Evolutionary conservation across 2,329 filamentous ascomycete genomes (phyloP).

Genomic region (Colletotrichum abscissum): DNA sequence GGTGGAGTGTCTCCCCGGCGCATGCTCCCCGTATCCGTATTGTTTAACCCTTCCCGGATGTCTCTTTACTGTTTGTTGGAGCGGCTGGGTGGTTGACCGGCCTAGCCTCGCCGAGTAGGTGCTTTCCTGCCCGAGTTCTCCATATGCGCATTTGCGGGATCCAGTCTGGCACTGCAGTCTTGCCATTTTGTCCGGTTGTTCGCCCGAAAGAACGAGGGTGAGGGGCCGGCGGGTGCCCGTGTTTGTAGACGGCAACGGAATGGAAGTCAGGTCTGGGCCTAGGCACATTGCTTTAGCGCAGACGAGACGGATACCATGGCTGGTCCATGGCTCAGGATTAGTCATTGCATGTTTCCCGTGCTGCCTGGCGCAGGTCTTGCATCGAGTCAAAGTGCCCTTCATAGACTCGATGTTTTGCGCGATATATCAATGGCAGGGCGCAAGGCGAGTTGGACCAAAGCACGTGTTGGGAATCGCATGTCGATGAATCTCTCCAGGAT

Average conservation of each 20-base stretch:
- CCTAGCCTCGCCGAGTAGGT: background rate
- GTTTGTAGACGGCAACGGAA: background rate
- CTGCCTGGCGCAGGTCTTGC: background rate
- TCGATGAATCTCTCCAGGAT: constrained; percentile 10
- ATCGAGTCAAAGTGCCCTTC: background rate
- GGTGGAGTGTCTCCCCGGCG: background rate
- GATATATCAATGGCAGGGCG: background rate
- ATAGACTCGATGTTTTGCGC: background rate
- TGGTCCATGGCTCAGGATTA: background rate
- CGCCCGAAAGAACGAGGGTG: constrained; percentile 10
- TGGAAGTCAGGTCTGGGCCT: background rate
- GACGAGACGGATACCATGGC: too few species aligned
- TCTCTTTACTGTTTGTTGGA: constrained; percentile 2
- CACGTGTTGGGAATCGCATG: constrained; percentile 7
- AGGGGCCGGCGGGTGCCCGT: constrained; percentile 7
- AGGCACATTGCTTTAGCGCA: background rate
- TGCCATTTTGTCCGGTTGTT: constrained; percentile 7
- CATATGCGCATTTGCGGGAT: background rate
- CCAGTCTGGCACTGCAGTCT: background rate
- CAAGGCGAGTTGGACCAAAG: background rate
- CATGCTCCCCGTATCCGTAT: background rate
- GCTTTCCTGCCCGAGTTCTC: background rate
- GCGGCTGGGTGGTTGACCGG: background rate
- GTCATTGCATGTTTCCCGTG: background rate
- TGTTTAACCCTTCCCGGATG: background rate